Percentiles rank a stretch among this genome's conserved stretches.
Conservation (phyloP, 192 early-diverging fungal species). For the Mortierella hygrophila region DNA sequence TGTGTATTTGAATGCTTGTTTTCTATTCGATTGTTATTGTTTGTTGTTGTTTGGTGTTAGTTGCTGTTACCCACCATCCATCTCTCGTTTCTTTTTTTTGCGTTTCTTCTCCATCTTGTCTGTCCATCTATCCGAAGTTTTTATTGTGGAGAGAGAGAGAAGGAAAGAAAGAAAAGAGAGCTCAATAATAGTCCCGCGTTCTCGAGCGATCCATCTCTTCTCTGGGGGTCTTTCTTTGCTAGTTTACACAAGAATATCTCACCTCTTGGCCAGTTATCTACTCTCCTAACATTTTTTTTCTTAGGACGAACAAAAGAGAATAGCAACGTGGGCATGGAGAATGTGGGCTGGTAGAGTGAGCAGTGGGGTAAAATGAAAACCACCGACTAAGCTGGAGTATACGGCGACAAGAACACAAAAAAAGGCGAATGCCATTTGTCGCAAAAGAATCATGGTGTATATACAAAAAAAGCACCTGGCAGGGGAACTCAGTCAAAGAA, state of each 20-base stretch:
- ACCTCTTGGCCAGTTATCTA: too few relatives aligned
- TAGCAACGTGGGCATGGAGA: background rate
- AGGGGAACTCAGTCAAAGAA: background rate
- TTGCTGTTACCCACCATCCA: background rate
- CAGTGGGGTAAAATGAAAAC: background rate
- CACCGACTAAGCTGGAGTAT: background rate
- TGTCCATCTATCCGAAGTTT: background rate
- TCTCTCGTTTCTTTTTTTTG: background rate
- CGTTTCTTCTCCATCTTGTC: too few relatives aligned
- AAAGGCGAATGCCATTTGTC: background rate
- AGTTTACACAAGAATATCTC: too few relatives aligned
- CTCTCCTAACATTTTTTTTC: too few relatives aligned
- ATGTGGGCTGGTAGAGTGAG: background rate
- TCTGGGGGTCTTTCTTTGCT: too few relatives aligned
- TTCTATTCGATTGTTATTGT: too few relatives aligned
- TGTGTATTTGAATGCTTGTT: too few relatives aligned
- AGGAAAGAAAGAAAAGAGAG: background rate
- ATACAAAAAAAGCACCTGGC: background rate
- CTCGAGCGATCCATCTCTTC: background rate
- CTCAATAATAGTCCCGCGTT: background rate
- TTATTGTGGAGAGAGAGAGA: background rate
- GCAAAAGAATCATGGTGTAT: background rate
- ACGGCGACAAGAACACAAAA: background rate
- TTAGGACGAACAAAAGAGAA: background rate
- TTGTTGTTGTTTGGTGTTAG: too few relatives aligned